Evolutionary conservation across 805 yeast species (phyloP).

Genomic region (Blastobotrys americana): DNA sequence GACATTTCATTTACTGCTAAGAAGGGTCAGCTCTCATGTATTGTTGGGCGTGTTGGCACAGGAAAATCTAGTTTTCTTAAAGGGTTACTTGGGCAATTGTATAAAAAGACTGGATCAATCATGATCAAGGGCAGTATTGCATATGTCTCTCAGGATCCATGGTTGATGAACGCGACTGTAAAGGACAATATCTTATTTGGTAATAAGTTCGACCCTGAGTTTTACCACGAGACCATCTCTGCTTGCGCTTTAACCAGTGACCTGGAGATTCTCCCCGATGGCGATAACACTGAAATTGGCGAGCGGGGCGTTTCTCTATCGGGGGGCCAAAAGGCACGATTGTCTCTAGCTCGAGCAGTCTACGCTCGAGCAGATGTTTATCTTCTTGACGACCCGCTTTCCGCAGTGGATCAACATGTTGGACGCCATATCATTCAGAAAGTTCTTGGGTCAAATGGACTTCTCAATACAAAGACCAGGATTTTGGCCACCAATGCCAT

Average conservation of each 20-base stretch:
- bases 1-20: slow-evolving; percentile 53
- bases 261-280: slow-evolving; percentile 72
- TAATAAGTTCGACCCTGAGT: slow-evolving; percentile 68
- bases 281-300: slow-evolving; percentile 89
- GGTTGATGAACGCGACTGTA: slow-evolving; percentile 89
- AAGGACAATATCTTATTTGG: slow-evolving; percentile 90
- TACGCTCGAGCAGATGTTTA: slow-evolving; percentile 90
- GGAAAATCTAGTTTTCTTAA: slow-evolving; percentile 80
- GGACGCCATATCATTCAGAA: slow-evolving; percentile 76
- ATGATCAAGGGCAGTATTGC: slow-evolving; percentile 65
- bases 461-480: slow-evolving; percentile 61
- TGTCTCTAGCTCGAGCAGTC: slow-evolving; percentile 91
- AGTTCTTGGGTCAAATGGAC: slow-evolving; percentile 61
- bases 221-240: slow-evolving; percentile 69
- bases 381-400: slow-evolving; percentile 82
- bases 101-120: slow-evolving; percentile 60
- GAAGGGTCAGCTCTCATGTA: slow-evolving; percentile 71
- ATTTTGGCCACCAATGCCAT: slow-evolving; percentile 78
- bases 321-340: slow-evolving; percentile 97
- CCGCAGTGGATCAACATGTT: slow-evolving; percentile 98
- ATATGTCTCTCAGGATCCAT: slow-evolving; percentile 79
- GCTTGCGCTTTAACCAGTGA: slow-evolving; percentile 87
- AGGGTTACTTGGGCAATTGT: slow-evolving; percentile 68
- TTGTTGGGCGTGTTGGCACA: slow-evolving; percentile 78
- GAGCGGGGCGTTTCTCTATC: slow-evolving; percentile 94